Evolutionary conservation across 2,329 filamentous ascomycete genomes (phyloP), one percentile per base, ranked within the genome.

Genomic region (Pezicula carpinea): DNA sequence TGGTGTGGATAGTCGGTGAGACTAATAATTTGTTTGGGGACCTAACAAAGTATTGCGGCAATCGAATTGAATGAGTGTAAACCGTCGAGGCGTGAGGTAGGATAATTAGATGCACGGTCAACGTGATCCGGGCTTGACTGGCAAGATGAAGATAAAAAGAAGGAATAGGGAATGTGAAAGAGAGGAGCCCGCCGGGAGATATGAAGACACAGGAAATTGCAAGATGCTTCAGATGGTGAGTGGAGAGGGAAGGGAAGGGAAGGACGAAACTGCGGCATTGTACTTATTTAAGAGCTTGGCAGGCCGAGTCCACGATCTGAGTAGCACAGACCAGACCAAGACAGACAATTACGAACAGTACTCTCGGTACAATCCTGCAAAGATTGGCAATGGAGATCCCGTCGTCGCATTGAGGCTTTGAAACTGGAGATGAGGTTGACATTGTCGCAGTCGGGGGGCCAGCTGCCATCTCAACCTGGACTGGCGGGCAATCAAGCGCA

Each of bases 101-200:
- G 40, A 44, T 43, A 60, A 58, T 57, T 57, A 60, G 59, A 64
- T 61, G 47, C 61, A 60, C 61, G 61, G 46, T 64, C 61, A 61
- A 64, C 61, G 61, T 59, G 60, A 63, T 63, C 61, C 26, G 10
- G 61, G 50, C 59, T 64, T 61, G 59, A 59, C 61, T 57, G 54
- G 58, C 57, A 62, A 64, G 59, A 54, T 50, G 48, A 53, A 54
- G 53, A 50, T 48, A 53, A 47, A 45, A 51, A 43, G 22, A 55
- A 61, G n/a, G n/a, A 59, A 57, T 52, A 54, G 51, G 48, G 57
- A 52, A 57, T 23, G 26, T 54, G 55, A 58, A 59, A 56, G 57
- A 60, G 56, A 61, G 53, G 49, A 55, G 52, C 53, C 58, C 56
- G 53, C 55, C 55, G 47, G 49, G 26, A 53, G 44, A 51, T 35